These are phyloP conservation scores for Endothia cerciana DNA, from an alignment of 2,329 filamentous ascomycete species.

Conservation along the genomic window DNA sequence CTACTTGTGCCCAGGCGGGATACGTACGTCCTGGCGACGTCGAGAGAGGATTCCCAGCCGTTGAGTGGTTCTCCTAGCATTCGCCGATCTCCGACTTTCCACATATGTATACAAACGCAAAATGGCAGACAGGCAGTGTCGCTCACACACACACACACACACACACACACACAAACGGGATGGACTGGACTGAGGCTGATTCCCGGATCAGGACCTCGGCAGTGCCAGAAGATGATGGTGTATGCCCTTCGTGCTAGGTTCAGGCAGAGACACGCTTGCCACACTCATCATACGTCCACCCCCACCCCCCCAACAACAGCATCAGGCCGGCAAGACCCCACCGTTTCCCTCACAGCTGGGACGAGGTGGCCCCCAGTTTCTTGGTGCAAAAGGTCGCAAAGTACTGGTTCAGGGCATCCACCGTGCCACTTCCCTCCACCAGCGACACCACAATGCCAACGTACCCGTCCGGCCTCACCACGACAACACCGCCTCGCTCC, in stretches of 20 bases:
- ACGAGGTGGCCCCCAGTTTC: slow-evolving; percentile 47
- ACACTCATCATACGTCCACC: too few relatives aligned
- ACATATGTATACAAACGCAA: background rate
- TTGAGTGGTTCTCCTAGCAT: background rate
- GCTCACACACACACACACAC: background rate
- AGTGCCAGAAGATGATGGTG: background rate
- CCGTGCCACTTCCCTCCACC: slow-evolving; percentile 76
- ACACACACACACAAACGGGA: background rate
- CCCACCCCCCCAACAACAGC: too few relatives aligned
- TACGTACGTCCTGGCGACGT: background rate
- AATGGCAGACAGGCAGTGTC: background rate
- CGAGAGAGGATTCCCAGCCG: background rate
- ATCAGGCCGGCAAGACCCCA: too few relatives aligned
- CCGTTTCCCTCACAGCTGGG: slow-evolving; percentile 42
- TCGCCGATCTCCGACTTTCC: background rate
- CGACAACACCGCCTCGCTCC: slow-evolving; percentile 76
- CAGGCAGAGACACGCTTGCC: background rate
- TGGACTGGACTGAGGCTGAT: background rate
- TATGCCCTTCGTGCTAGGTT: background rate
- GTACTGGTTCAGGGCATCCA: slow-evolving; percentile 81
- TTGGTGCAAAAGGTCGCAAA: slow-evolving; percentile 75
- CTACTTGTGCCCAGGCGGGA: background rate
- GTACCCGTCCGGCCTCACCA: slow-evolving; percentile 87
- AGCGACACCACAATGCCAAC: slow-evolving; percentile 76
- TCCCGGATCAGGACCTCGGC: background rate